Conservation (phyloP, 306 rosid genomes). For the Gastrolobium villosum region DNA sequence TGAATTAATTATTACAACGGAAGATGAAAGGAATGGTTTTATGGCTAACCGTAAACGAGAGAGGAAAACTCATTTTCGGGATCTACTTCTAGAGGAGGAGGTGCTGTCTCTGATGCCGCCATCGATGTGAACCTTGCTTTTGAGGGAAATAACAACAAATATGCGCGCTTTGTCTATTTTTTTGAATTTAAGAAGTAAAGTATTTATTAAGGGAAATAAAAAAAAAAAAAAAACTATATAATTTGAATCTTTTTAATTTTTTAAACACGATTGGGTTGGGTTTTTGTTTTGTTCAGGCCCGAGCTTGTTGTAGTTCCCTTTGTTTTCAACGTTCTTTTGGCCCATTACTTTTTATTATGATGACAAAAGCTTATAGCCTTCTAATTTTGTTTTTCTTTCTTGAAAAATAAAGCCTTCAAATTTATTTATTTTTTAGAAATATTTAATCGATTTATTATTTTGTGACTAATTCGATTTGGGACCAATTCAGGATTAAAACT, state of each 20-base stretch:
- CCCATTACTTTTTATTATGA: neutral
- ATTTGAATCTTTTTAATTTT: neutral
- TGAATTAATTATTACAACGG: neutral
- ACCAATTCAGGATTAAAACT: too few species aligned
- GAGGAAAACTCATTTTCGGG: conserved; percentile 64
- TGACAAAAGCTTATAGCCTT: neutral
- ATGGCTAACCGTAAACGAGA: conserved; percentile 65
- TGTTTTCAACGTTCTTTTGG: neutral
- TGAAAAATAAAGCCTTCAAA: too few species aligned
- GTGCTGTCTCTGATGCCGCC: conserved; percentile 65
- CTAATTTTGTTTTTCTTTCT: too few species aligned
- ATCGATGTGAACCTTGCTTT: conserved; percentile 49
- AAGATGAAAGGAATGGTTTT: neutral
- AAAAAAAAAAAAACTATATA: neutral
- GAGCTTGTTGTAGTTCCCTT: neutral
- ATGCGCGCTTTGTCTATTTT: neutral
- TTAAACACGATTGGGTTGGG: neutral
- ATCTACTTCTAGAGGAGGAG: conserved; percentile 51
- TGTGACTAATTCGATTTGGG: too few species aligned
- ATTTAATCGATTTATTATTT: too few species aligned
- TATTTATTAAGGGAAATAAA: neutral
- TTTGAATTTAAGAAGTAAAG: conserved; percentile 17
- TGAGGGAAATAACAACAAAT: conserved; percentile 37
- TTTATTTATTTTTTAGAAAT: too few species aligned
- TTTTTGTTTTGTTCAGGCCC: conserved; percentile 14